phyloP scores from a whole-genome alignment of 2,329 filamentous ascomycete genomes.

The Talaromyces sp. region DNA sequence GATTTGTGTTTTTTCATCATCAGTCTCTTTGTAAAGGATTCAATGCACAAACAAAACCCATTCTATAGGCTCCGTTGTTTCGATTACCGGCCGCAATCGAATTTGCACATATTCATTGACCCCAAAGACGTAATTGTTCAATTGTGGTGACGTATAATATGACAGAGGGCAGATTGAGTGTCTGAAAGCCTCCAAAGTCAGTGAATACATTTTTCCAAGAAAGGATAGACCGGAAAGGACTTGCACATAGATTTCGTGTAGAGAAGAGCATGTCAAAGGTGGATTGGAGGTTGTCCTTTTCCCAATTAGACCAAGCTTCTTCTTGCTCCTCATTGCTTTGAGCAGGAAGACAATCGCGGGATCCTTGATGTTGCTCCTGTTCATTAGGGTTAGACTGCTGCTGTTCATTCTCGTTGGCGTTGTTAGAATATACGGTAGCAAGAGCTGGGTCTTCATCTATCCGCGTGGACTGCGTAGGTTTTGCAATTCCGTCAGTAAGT shows the following conservation, averaged over 20 bases:
- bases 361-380: neutral
- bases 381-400: too few species aligned
- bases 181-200: neutral
- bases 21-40: neutral
- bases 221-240: neutral
- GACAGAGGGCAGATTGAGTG: neutral
- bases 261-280: neutral
- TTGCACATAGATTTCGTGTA: neutral
- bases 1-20: neutral
- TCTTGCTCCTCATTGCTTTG: neutral
- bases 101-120: constrained; percentile 1
- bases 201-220: neutral
- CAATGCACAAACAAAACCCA: neutral
- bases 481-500: neutral
- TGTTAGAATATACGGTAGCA: too few species aligned
- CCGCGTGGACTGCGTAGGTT: neutral
- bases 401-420: neutral
- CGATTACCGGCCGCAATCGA: neutral
- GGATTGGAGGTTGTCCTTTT: neutral
- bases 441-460: neutral
- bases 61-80: neutral
- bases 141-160: neutral
- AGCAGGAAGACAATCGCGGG: neutral
- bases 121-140: neutral
- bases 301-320: neutral